Evolutionary conservation across 148 eudicot genomes (phyloP).

Genomic region (Chenopodium album): DNA sequence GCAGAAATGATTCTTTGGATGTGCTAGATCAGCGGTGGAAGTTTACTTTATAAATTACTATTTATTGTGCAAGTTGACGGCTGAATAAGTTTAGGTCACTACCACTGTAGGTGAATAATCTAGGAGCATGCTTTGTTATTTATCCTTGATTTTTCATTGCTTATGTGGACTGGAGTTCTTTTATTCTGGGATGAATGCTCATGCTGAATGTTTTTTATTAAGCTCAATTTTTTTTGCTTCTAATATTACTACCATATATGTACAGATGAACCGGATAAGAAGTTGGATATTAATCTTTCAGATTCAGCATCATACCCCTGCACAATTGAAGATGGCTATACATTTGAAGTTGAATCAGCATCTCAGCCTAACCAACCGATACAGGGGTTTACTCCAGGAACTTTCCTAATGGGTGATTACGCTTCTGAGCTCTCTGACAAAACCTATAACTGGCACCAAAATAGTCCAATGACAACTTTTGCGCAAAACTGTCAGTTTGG

Average conservation of each 20-base stretch:
- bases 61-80: too few species aligned
- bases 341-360: conserved; percentile 36
- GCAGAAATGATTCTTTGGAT: too few species aligned
- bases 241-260: neutral
- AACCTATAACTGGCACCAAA: conserved; percentile 30
- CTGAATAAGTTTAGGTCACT: too few species aligned
- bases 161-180: neutral
- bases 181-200: neutral
- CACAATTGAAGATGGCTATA: conserved; percentile 32
- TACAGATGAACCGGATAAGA: conserved; percentile 41
- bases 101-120: too few species aligned
- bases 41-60: too few species aligned
- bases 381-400: conserved; percentile 25
- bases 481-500: conserved; percentile 23
- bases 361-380: conserved; percentile 32
- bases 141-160: neutral
- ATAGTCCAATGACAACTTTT: conserved; percentile 19
- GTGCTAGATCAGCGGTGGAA: too few species aligned
- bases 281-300: conserved; percentile 28
- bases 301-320: conserved; percentile 39
- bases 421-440: conserved; percentile 22
- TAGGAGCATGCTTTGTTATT: neutral
- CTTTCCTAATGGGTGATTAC: conserved; percentile 29
- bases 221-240: neutral
- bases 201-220: neutral